phyloP scores from a whole-genome alignment of 192 early-diverging fungal genomes.

The Borealophlyctis nickersoniae region DNA sequence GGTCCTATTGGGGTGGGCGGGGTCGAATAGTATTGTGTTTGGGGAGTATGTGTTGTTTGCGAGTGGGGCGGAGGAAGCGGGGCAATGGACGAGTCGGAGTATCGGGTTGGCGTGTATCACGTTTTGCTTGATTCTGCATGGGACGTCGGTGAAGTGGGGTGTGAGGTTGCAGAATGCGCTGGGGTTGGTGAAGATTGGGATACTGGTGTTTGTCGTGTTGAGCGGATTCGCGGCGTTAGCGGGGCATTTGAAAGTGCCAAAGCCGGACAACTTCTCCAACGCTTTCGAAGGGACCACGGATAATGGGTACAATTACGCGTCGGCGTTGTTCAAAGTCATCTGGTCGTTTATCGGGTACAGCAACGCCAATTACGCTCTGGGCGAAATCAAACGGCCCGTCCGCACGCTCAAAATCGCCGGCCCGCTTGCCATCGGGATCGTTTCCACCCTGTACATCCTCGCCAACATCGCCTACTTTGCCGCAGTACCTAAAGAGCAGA shows the following conservation, averaged over 20 bases:
- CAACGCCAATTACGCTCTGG: constrained; percentile 76
- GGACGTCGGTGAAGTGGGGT: constrained; percentile 8
- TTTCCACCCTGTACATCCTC: constrained; percentile 71
- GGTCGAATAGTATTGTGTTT: not conserved
- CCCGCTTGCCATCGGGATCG: constrained; percentile 69
- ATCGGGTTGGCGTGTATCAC: constrained; percentile 16
- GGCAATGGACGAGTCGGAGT: constrained; percentile 6
- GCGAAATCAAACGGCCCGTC: constrained; percentile 76
- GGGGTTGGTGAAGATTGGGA: constrained; percentile 12
- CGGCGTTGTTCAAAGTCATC: too few relatives aligned
- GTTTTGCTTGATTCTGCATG: constrained; percentile 11
- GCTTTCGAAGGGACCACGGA: constrained; percentile 24
- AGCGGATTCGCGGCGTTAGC: constrained; percentile 19
- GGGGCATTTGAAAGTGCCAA: not conserved
- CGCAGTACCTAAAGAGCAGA: constrained; percentile 66
- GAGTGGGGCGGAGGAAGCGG: not conserved
- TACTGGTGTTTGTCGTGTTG: constrained; percentile 13
- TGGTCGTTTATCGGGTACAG: constrained; percentile 67
- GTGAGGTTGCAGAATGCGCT: constrained; percentile 16
- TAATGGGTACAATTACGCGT: constrained; percentile 33
- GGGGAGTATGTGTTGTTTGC: constrained; percentile 13
- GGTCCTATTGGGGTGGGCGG: constrained; percentile 16
- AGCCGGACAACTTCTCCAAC: constrained; percentile 22
- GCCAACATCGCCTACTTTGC: constrained; percentile 81
- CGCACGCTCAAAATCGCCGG: constrained; percentile 77